Evolutionary conservation across 306 rosid genomes (phyloP), one percentile per base, ranked within the genome.

Genomic region (Ormosia semicastrata): DNA sequence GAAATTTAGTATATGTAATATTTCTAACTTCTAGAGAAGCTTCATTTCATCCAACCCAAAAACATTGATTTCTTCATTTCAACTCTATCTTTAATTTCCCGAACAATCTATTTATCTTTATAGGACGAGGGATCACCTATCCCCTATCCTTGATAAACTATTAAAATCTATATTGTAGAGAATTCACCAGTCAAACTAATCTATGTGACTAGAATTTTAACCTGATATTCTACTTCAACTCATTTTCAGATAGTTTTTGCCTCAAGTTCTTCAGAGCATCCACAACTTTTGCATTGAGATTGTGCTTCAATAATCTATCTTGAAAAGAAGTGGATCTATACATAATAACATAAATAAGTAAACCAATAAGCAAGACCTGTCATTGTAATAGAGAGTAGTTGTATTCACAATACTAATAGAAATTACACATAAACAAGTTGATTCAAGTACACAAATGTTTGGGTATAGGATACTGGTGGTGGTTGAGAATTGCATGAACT

Each of bases 231-330:
- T 89, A 87, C 86, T 90, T 85, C 54, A 73, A 77, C 63, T 91
- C 89, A 57, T n/a, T n/a, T n/a, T n/a, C n/a, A n/a, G 91, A 84
- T 66, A 95, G 88, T 68, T 92, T 81, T 81, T 79, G 87, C 80
- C 88, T 91, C 77, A 95, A 89, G 87, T 89, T 87, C 87, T 87
- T 89, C 71, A 95, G 91, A 52, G 98, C 97, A 79, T 87, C 95
- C 68, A 95, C 98, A 29, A 95, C 97, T 79, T 95, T 91, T 30
- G 95, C 79, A 86, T 90, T 92, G 12, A 93, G 98, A 90, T 91
- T 93, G 87, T 95, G 98, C 89, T 93, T 93, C 71, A 94, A 82
- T 66, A 94, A 57, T 83, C 81, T 91, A 67, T 94, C 97, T 83
- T 91, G 95, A 86, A 94, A 94, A 54, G 97, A 90, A 17, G 85